These are phyloP conservation scores for Penicillium salamii DNA, from an alignment of 495 filamentous ascomycete genomes.

Conservation along the genomic window DNA sequence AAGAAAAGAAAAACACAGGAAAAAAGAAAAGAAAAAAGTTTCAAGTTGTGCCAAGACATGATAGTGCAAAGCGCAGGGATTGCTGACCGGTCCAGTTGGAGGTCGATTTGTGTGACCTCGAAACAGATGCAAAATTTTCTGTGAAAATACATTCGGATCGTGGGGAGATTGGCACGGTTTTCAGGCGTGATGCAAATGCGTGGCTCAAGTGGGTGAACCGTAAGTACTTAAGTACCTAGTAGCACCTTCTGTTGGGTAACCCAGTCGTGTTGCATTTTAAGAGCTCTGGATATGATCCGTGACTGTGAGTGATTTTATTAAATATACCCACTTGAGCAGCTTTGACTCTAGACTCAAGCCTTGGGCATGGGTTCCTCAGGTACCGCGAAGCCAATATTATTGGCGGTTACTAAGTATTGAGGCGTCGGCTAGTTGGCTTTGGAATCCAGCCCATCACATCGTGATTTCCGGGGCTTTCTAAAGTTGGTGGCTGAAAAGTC, in stretches of 20 bases:
- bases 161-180: slow-evolving; percentile 4
- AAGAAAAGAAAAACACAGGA: background rate
- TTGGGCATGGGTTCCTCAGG: background rate
- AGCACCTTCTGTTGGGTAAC: slow-evolving; percentile 6
- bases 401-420: background rate
- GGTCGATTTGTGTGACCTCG: slow-evolving; percentile 4
- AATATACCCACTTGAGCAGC: background rate
- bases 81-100: background rate
- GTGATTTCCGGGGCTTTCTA: too few relatives aligned
- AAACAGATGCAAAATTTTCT: background rate
- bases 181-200: slow-evolving; percentile 4
- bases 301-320: background rate
- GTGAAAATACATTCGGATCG: slow-evolving; percentile 1
- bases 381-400: background rate
- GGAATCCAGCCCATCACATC: background rate
- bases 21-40: slow-evolving; percentile 1
- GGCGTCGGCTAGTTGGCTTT: background rate
- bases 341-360: slow-evolving; percentile 1
- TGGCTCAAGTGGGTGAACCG: slow-evolving; percentile 3
- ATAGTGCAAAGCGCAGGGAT: slow-evolving; percentile 6
- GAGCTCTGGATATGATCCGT: background rate
- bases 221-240: too few relatives aligned
- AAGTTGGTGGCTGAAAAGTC: too few relatives aligned
- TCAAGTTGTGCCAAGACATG: slow-evolving; percentile 7
- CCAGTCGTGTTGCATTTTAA: background rate